Base-by-base conservation (phyloP, 2,329 filamentous ascomycete genomes). In the Fusarium annulatum region DNA sequence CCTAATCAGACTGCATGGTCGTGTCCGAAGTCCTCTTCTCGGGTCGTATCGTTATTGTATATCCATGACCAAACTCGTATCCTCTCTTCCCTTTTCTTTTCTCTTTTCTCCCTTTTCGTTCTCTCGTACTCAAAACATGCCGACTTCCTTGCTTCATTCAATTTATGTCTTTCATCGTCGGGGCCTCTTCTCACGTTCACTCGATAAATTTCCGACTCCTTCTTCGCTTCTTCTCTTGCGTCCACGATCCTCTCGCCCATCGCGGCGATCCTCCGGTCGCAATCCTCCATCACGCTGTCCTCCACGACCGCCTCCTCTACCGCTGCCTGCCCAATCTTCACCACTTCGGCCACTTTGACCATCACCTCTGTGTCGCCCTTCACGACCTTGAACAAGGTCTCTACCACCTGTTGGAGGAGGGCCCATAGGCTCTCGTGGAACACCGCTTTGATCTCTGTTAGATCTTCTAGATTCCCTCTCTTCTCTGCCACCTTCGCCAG, bases 161-260 rank as follows among this genome's bases (percentile, higher is more conserved):
- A 52, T 53, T 56, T 63, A 78, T 84, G 30, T 61, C 67, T 45
- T 55, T 74, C 49, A 88, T 76, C 86, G 85, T 79, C 88, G 85
- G 71, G 82, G 84, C 79, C 88, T 84, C 83, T 90, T 90, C 69
- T 90, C 88, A 65, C 86, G 83, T 43, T 88, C 86, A 75, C 79
- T 84, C 21, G 78, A 73, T 69, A 81, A 67, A 26, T 74, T 72
- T 41, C 81, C 82, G n/a, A 79, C 76, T 26, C 84, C 84, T 58
- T 88, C 88, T 67, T 88, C 87, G 72, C 86, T 88, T 77, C 81
- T 76, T 66, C 82, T 75, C 76, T 84, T 81, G 67, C 82, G 80
- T 39, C 81, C 79, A 19, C 82, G 81, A 39, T 84, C 82, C 55
- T 83, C 78, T 71, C 81, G 75, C 58, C 76, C 67, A 41, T 82